phyloP scores from a whole-genome alignment of 352 stramenopile species.

The Aphanomyces invadans region DNA sequence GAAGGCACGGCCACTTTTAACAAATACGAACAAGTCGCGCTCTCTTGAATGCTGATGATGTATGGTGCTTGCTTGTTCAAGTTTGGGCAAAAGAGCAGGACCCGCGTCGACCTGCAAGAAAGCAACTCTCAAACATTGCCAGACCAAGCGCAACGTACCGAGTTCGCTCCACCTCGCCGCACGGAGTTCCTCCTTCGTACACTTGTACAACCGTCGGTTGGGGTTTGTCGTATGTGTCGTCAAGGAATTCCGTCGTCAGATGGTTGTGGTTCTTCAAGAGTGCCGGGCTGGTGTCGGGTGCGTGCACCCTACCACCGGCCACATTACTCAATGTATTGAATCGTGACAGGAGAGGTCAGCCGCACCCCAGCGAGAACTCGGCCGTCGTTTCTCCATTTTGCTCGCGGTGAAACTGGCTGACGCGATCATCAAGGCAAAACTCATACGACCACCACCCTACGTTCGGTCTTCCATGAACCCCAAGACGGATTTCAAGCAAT shows the following conservation, averaged over 20 bases:
- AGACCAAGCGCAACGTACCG: not conserved
- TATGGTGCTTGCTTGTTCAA: slow-evolving; percentile 64
- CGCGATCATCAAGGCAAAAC: slow-evolving; percentile 60
- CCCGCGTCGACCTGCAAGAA: slow-evolving; percentile 7
- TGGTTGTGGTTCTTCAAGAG: slow-evolving; percentile 37
- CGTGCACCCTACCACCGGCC: slow-evolving; percentile 30
- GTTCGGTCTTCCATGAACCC: not conserved
- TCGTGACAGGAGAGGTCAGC: not conserved
- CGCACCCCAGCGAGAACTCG: slow-evolving; percentile 55
- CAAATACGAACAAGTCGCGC: slow-evolving; percentile 73
- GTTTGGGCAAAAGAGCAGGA: slow-evolving; percentile 28
- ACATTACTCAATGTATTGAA: slow-evolving; percentile 25
- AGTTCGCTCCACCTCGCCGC: slow-evolving; percentile 58
- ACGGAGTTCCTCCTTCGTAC: slow-evolving; percentile 61
- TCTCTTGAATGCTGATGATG: slow-evolving; percentile 72
- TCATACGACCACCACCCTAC: slow-evolving; percentile 77
- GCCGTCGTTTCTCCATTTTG: slow-evolving; percentile 48
- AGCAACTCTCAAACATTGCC: not conserved
- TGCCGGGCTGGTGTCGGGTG: slow-evolving; percentile 32
- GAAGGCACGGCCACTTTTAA: slow-evolving; percentile 68
- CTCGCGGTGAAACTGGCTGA: slow-evolving; percentile 73
- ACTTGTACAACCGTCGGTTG: slow-evolving; percentile 60
- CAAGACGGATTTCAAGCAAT: not conserved
- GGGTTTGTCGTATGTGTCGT: slow-evolving; percentile 65
- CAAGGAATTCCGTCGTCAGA: slow-evolving; percentile 65